Evolutionary conservation across 2,329 filamentous ascomycete species (phyloP), one percentile per base, ranked within the genome.

Genomic region (Aspergillus sp.): DNA sequence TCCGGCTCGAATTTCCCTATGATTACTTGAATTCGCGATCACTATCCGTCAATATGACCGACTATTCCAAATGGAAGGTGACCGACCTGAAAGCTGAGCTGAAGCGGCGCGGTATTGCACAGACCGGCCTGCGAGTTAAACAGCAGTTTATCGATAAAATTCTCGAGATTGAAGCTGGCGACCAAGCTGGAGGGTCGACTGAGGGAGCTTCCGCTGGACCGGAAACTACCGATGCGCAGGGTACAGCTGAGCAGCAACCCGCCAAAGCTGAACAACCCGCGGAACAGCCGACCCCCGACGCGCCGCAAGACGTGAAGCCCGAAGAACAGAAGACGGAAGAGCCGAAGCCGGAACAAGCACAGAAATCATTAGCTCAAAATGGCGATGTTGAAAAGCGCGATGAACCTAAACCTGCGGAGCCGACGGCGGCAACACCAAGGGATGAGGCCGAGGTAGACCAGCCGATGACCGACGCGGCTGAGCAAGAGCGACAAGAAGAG

Each of bases 31-130:
- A 25, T 25, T 25, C 10, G 10, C 9, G 20, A 27, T 43, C 20
- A n/a, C 39, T 22, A 22, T 22, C 35, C 33, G 53, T 35, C 53
- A 63, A 37, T 30, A 79, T 79, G 77, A 68, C 71, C 51, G 76
- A 79, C 55, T 80, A 76, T 63, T 73, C 64, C 47, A 76, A 75
- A 67, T 77, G 84, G 60, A 90, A 87, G 70, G 87, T 91, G 53
- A 75, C 83, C 30, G 85, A 90, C 60, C 77, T 91, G 49, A 86
- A 84, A 67, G 80, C 81, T 19, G 85, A 90, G 72, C 76, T 90
- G 38, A 89, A 87, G 69, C 76, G 74, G 49, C 80, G 86, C 53
- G 82, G 83, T n/a, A 78, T 90, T 35, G 73, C 82, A 5, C 79
- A 82, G 52, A 79, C 80, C 20, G 87, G 87, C 7, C 75, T 89